Evolutionary conservation across 768 basidiomycete species (phyloP), one percentile per base, ranked within the genome.

Genomic region (Phylloporus sp.): DNA sequence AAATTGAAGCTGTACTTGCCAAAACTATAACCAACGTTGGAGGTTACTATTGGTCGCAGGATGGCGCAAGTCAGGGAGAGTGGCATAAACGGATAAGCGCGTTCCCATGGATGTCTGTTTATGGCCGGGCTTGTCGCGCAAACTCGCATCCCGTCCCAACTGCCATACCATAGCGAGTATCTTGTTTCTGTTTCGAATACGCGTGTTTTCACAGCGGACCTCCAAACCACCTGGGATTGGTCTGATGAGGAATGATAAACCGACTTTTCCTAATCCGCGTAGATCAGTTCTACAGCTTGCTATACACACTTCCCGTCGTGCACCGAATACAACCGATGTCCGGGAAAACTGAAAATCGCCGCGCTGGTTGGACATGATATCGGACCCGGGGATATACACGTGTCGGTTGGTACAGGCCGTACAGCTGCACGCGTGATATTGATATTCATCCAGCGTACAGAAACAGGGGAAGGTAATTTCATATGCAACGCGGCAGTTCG

Each of bases 191-290:
- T 54, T 55, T 45, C 46, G 38, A 36, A 43, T 35, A 9, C 36
- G 39, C 38, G 40, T 44, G 42, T 43, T 45, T 56, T 48, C 44
- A 39, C 29, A 41, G 47, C 53, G 61, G 61, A 56, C 54, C 50
- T 36, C 31, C 12, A 52, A 62, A 47, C 27, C 9, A 4, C 0
- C 36, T 54, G 9, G 7, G 41, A 65, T 66, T 63, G 63, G 63
- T 53, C 64, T 60, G 64, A 58, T 57, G 40, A 24, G 52, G 47
- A 50, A 53, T 38, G 42, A 52, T 36, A 22, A 45, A 49, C 28
- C 20, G 16, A 23, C 22, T 40, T 12, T 39, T 42, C 54, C 39
- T 43, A 43, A 58, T 58, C 48, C 27, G 35, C 45, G 47, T 32
- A 47, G 45, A 61, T 58, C 56, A 50, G 50, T 42, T 32, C 28